These are phyloP conservation scores for Coemansia sp. DNA, from an alignment of 192 early-diverging fungal genomes.

Conservation along the genomic window DNA sequence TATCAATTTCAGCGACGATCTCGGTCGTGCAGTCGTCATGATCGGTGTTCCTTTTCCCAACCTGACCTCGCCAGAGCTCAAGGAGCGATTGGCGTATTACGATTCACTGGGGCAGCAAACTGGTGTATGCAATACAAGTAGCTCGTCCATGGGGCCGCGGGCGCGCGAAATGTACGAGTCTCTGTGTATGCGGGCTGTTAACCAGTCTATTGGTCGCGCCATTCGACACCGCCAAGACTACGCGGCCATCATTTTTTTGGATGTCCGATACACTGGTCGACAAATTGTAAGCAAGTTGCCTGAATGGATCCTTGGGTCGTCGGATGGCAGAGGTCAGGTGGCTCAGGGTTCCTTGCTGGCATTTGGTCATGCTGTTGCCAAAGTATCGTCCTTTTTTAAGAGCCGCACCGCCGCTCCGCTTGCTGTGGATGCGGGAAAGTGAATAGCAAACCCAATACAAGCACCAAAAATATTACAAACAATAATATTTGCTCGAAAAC, in stretches of 20 bases:
- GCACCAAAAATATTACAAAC: too few species aligned
- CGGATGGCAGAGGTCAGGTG: too few species aligned
- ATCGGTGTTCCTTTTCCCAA: slow-evolving; percentile 87
- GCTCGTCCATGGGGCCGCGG: slow-evolving; percentile 44
- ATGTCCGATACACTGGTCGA: slow-evolving; percentile 55
- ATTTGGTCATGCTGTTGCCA: slow-evolving; percentile 27
- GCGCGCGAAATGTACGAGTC: slow-evolving; percentile 71
- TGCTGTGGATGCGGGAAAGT: too few species aligned
- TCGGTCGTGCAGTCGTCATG: slow-evolving; percentile 85
- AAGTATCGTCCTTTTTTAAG: slow-evolving; percentile 29
- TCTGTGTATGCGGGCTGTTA: slow-evolving; percentile 89
- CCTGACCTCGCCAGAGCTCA: slow-evolving; percentile 67
- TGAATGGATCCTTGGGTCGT: slow-evolving; percentile 55
- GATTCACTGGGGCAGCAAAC: slow-evolving; percentile 22
- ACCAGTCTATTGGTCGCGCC: slow-evolving; percentile 88
- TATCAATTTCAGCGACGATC: slow-evolving; percentile 84
- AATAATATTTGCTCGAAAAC: background rate
- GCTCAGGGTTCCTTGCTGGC: background rate
- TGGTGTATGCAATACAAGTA: background rate
- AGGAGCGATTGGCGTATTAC: slow-evolving; percentile 49
- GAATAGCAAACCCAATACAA: too few species aligned
- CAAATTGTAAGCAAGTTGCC: slow-evolving; percentile 57
- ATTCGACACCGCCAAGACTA: slow-evolving; percentile 89
- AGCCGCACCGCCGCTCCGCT: slow-evolving; percentile 1
- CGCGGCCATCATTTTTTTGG: slow-evolving; percentile 78